phyloP scores from a whole-genome alignment of 2,329 filamentous ascomycete species.

The Ilyonectria robusta region DNA sequence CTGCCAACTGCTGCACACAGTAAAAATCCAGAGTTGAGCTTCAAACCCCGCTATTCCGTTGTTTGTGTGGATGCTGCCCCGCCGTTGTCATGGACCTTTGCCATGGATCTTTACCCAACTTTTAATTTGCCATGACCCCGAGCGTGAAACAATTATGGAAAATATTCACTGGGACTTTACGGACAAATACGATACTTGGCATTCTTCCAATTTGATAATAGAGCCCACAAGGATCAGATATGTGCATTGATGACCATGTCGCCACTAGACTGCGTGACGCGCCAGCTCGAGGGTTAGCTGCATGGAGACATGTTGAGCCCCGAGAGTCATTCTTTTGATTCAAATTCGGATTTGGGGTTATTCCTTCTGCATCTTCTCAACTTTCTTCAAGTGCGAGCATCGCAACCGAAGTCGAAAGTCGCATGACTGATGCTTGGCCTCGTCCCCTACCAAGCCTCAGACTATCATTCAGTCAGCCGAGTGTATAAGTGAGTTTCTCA shows the following conservation, averaged over 20 bases:
- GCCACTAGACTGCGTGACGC: background rate
- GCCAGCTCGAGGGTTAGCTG: background rate
- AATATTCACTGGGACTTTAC: too few relatives aligned
- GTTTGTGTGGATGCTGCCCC: background rate
- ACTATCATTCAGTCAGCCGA: too few relatives aligned
- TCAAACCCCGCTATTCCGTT: background rate
- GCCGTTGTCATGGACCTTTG: background rate
- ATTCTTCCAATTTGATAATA: too few relatives aligned
- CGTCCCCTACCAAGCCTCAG: constrained; percentile 9
- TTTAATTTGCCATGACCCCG: background rate
- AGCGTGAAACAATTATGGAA: background rate
- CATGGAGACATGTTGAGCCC: background rate
- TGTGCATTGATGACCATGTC: too few relatives aligned
- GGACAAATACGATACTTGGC: too few relatives aligned
- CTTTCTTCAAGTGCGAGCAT: constrained; percentile 19
- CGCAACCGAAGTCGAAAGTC: constrained; percentile 13
- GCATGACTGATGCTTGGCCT: background rate
- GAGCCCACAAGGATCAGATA: too few relatives aligned
- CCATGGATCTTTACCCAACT: background rate
- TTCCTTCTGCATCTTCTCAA: constrained; percentile 12
- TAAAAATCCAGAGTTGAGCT: background rate
- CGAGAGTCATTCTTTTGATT: background rate
- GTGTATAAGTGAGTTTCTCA: background rate
- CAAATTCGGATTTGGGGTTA: constrained; percentile 2
- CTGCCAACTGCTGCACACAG: background rate